Evolutionary conservation across 2,329 filamentous ascomycete species (phyloP).

Genomic region (Monilinia polystroma): DNA sequence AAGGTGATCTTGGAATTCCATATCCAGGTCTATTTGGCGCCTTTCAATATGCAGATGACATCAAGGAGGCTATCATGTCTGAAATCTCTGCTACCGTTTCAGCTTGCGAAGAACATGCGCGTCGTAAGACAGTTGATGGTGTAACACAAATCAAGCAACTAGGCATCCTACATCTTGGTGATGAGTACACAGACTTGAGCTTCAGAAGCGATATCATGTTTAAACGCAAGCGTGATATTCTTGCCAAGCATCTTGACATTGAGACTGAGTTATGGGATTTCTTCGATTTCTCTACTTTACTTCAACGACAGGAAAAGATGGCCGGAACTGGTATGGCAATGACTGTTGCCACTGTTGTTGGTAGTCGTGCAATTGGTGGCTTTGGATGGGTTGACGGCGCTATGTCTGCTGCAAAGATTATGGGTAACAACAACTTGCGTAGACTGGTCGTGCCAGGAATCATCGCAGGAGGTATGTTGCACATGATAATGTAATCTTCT

Average conservation of each 20-base stretch:
- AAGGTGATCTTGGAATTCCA: conserved; percentile 73
- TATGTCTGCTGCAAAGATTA: conserved; percentile 73
- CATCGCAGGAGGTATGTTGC: conserved; percentile 69
- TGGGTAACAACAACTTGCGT: conserved; percentile 79
- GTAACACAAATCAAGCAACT: conserved; percentile 87
- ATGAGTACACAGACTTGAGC: conserved; percentile 79
- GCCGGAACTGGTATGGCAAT: conserved; percentile 93
- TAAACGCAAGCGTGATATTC: conserved; percentile 72
- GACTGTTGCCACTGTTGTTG: conserved; percentile 83
- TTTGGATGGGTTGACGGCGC: conserved; percentile 88
- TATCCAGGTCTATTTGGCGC: conserved; percentile 84
- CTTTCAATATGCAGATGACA: conserved; percentile 89
- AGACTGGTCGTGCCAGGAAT: conserved; percentile 79
- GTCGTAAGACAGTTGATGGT: conserved; percentile 71
- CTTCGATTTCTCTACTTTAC: conserved; percentile 77
- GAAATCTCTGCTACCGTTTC: conserved; percentile 78
- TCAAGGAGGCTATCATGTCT: conserved; percentile 88
- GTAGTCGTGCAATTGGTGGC: conserved; percentile 76
- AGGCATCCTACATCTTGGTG: conserved; percentile 82
- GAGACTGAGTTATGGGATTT: conserved; percentile 91
- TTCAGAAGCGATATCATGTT: conserved; percentile 93
- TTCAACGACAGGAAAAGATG: conserved; percentile 91
- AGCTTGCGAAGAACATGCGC: conserved; percentile 82
- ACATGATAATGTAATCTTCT: conserved; percentile 17
- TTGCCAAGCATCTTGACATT: conserved; percentile 83